Conservation (phyloP, 1,284 basidiomycete genomes). For the Ustanciosporium gigantosporum region DNA sequence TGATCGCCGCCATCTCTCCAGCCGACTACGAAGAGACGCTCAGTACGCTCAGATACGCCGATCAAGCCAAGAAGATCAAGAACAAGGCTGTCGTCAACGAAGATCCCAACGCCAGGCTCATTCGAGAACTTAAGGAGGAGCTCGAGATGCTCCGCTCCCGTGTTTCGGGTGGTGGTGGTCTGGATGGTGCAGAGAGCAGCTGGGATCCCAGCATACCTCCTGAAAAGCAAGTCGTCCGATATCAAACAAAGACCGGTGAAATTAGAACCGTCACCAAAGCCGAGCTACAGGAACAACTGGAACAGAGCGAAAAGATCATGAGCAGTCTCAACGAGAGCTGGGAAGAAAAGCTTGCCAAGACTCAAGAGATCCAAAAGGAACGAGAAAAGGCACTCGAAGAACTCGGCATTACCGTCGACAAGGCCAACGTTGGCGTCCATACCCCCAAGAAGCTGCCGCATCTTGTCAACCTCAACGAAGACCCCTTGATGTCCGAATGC, state of each 20-base stretch:
- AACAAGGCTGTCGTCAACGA: constrained; percentile 99
- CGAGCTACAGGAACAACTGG: constrained; percentile 93
- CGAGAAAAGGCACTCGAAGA: constrained; percentile 96
- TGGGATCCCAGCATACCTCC: constrained; percentile 88
- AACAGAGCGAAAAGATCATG: constrained; percentile 96
- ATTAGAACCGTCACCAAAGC: constrained; percentile 95
- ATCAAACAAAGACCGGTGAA: constrained; percentile 87
- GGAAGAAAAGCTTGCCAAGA: constrained; percentile 92
- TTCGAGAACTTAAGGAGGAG: constrained; percentile 97
- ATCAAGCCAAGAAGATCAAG: constrained; percentile 98
- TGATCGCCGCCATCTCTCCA: constrained; percentile 93
- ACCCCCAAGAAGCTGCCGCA: constrained; percentile 81
- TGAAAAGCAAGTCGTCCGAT: constrained; percentile 92
- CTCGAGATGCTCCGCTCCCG: constrained; percentile 67
- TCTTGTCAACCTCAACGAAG: constrained; percentile 58
- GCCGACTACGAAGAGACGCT: constrained; percentile 98
- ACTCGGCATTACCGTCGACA: constrained; percentile 94
- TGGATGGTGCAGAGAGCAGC: constrained; percentile 68
- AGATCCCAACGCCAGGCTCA: constrained; percentile 97
- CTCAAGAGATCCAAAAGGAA: constrained; percentile 92
- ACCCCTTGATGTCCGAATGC: constrained; percentile 64
- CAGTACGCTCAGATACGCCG: constrained; percentile 91
- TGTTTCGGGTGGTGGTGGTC: constrained; percentile 42
- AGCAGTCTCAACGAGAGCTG: constrained; percentile 93
- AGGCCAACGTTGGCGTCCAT: constrained; percentile 88